Base-by-base conservation (phyloP, 768 basidiomycete genomes). In the Roridomyces roridus region DNA sequence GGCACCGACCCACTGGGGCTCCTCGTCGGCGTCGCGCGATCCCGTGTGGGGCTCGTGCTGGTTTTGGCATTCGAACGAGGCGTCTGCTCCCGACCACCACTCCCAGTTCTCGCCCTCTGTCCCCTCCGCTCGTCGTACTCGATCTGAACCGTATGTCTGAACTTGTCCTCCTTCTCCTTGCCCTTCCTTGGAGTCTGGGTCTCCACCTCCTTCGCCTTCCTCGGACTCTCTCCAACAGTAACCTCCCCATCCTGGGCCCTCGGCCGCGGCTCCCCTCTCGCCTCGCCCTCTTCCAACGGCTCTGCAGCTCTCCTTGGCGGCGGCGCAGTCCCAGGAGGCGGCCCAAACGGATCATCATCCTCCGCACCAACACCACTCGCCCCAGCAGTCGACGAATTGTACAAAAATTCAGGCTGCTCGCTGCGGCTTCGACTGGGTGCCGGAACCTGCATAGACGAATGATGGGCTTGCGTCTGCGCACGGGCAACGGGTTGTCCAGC, bases 61-160 rank as follows among this genome's bases (percentile, higher is more conserved):
- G n/a, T n/a, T n/a, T 29, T 40, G 72, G 36, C 74, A n/a, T 24
- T 17, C 36, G 18, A 39, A 26, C 18, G n/a, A 14, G 43, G 10
- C 15, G 43, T 23, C 29, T 25, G 18, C 60, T 61, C 70, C 62
- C 25, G 28, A 41, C 44, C 46, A 23, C 15, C 21, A 31, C 53
- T 47, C 47, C 47, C 63, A n/a, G 57, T 61, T 6, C 46, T 40
- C 55, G 40, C 69, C 50, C 47, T 66, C 70, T 65, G 65, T 59
- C 55, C 63, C 65, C 39, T 56, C 43, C 60, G 70, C 69, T 6
- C 87, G 54, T 89, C 91, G 65, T 98, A 98, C 73, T 99, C 97
- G 56, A 98, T 90, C 71, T 98, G 97, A 43, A 98, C 92, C 10
- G 97, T 98, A 72, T 98, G 95, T 45, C 94, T 79, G 72, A 91